Evolutionary conservation across 768 basidiomycete species (phyloP), one percentile per base, ranked within the genome.

Genomic region (Nidularia sp.): DNA sequence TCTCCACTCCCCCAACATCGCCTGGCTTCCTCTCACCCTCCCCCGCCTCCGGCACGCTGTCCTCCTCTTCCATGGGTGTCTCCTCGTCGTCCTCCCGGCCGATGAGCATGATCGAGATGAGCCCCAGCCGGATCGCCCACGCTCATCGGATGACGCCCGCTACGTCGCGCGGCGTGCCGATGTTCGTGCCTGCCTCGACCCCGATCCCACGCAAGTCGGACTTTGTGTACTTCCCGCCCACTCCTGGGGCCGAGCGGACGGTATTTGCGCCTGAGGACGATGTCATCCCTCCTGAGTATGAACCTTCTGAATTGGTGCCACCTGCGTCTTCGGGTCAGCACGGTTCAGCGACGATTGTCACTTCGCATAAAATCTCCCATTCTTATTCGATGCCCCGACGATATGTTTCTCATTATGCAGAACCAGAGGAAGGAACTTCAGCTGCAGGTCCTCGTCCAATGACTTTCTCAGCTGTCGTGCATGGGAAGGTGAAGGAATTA

Each of bases 381-480:
- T 66, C 66, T 33, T 51, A 60, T 8, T 66, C 67, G 4, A 56
- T 59, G 45, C 53, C 55, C 7, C 41, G 49, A 5, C 35, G 49
- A 32, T 57, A 60, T 48, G 45, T 53, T 31, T 6, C 48, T 25
- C 45, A 43, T 47, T 32, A 42, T 52, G 41, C 48, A 8, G 44
- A 25, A 36, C 35, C 35, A 31, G 31, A 25, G 10, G 44, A 34
- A 10, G 25, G n/a, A 29, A 36, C 55, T 12, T 12, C 41, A 42
- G 15, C 44, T 12, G 54, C 47, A 10, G 33, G 46, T 22, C 25
- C 53, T 18, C 49, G 45, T 25, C 48, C 53, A 7, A 50, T 68
- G 52, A 67, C 71, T 3, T 85, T 85, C 65, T 73, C 68, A 46
- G 80, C 83, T 25, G 77, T 84, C 12, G 83, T 85, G 39, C 84